Evolutionary conservation across 768 basidiomycete species (phyloP), one percentile per base, ranked within the genome.

Genomic region (Amanita jacksonii): DNA sequence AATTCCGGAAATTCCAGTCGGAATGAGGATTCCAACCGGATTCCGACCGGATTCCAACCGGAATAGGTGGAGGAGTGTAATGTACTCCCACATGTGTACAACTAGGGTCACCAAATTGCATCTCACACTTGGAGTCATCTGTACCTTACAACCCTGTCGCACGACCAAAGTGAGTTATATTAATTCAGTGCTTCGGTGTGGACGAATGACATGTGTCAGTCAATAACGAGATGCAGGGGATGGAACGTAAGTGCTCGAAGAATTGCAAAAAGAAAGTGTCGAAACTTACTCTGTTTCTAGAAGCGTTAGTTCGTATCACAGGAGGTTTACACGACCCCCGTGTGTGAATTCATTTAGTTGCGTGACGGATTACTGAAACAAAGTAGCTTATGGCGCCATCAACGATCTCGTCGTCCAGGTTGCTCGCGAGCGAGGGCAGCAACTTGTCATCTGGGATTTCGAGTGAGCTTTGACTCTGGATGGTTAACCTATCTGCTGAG

Each of bases 121-220:
- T 70, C 69, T 5, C 71, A 73, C 50, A 73, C 70, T 2, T 72
- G 70, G 69, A 50, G 53, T 7, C 71, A 73, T 45, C 45, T 38
- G n/a, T 60, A 68, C 51, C 52, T 72, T 32, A 57, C 60, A 0
- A 64, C 62, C 0, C 58, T 70, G 12, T 53, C 60, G 12, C 68
- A 57, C 61, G 65, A 68, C 47, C 48, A 69, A 54, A 65, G 68
- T 69, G 18, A 46, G 65, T 28, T 12, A 12, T 28, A 49, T 13
- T 45, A 24, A 15, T 32, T 36, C 16, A 5, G 19, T 15, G 13
- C 25, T 23, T 10, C 32, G 23, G 12, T n/a, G 8, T 28, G 3
- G 8, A 35, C n/a, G 6, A n/a, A 23, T 18, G n/a, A 39, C 7
- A 24, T 18, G 3, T 23, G 25, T 22, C 12, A 25, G 28, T 24